A percentile compares a stretch with the other conserved stretches of the same genome.
Evolutionary conservation across 1,284 basidiomycete species (phyloP).

Genomic region (Jaminaea rosea): DNA sequence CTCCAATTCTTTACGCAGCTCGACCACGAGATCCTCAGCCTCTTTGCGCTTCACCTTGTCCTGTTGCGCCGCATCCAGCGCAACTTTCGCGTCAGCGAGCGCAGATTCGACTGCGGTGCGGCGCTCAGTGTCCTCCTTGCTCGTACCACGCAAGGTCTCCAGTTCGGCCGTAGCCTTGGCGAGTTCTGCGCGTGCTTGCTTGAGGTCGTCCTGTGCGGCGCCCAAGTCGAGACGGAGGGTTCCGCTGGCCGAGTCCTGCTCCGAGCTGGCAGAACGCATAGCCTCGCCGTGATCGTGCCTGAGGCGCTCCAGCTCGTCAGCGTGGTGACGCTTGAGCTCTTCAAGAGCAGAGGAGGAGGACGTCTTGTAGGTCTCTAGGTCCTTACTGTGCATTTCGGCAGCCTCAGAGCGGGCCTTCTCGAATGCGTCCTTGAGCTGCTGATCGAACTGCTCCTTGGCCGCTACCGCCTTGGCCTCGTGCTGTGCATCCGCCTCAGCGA

Average conservation of each 20-base stretch:
- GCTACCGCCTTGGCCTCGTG: slow-evolving; percentile 20
- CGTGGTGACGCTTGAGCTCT: slow-evolving; percentile 21
- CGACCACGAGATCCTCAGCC: slow-evolving; percentile 14
- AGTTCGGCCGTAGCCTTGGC: background rate
- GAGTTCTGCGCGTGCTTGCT: slow-evolving; percentile 5
- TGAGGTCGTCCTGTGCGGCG: slow-evolving; percentile 20
- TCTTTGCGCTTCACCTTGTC: background rate
- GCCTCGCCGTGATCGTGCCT: slow-evolving; percentile 13
- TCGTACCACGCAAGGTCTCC: no score
- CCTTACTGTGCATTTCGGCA: slow-evolving; percentile 19
- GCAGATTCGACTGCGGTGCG: background rate
- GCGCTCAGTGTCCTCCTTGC: background rate
- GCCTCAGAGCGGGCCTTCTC: slow-evolving; percentile 27
- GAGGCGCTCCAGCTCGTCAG: slow-evolving; percentile 16
- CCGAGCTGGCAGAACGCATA: slow-evolving; percentile 11
- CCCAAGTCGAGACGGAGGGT: slow-evolving; percentile 18
- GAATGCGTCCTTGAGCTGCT: slow-evolving; percentile 22
- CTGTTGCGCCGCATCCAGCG: background rate
- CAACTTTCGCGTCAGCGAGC: background rate
- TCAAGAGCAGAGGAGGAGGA: slow-evolving; percentile 19
- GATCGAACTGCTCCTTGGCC: slow-evolving; percentile 21
- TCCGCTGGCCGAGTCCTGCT: slow-evolving; percentile 13
- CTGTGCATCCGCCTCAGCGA: slow-evolving; percentile 15
- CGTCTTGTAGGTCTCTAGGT: slow-evolving; percentile 17
- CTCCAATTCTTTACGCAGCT: slow-evolving; percentile 10